These are phyloP conservation scores for Pythium pyrilobum DNA, from an alignment of 352 stramenopile genomes.

Conservation along the genomic window DNA sequence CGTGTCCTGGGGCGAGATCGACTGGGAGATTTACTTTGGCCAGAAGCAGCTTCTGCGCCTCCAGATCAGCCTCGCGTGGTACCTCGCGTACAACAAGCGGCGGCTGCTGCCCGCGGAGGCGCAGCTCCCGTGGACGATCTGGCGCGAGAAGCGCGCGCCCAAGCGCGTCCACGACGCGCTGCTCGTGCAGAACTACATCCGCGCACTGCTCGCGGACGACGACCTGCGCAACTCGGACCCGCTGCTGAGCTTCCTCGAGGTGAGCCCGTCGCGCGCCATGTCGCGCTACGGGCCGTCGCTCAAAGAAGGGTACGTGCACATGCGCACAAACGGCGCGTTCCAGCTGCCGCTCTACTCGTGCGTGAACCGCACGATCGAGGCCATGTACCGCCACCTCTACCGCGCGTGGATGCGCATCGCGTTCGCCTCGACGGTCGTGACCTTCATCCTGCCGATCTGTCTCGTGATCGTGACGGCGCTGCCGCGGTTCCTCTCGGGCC, in stretches of 20 bases:
- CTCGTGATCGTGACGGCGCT: conserved; percentile 71
- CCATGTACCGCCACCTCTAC: conserved; percentile 79
- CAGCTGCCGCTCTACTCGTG: conserved; percentile 82
- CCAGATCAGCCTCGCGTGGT: conserved; percentile 52
- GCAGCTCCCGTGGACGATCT: conserved; percentile 71
- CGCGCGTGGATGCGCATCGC: conserved; percentile 83
- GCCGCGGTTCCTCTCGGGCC: conserved; percentile 55
- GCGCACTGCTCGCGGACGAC: conserved; percentile 46
- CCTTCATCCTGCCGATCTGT: conserved; percentile 73
- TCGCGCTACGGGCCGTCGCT: conserved; percentile 67
- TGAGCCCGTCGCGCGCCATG: conserved; percentile 73
- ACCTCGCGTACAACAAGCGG: conserved; percentile 46
- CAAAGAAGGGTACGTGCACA: conserved; percentile 87
- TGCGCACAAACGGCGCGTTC: conserved; percentile 85
- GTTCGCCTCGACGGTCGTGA: conserved; percentile 76
- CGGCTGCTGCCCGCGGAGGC: conserved; percentile 35
- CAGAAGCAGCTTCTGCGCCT: conserved; percentile 82
- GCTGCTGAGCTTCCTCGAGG: conserved; percentile 73
- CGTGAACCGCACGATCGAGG: conserved; percentile 80
- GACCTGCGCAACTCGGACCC: conserved; percentile 73
- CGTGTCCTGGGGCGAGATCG: conserved; percentile 67
- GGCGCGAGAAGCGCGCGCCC: conserved; percentile 75
- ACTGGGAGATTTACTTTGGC: conserved; percentile 85
- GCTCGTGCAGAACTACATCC: conserved; percentile 73
- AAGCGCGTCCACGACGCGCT: conserved; percentile 61